Evolutionary conservation across 2,329 filamentous ascomycete genomes (phyloP).

Genomic region (Triangularia setosa): DNA sequence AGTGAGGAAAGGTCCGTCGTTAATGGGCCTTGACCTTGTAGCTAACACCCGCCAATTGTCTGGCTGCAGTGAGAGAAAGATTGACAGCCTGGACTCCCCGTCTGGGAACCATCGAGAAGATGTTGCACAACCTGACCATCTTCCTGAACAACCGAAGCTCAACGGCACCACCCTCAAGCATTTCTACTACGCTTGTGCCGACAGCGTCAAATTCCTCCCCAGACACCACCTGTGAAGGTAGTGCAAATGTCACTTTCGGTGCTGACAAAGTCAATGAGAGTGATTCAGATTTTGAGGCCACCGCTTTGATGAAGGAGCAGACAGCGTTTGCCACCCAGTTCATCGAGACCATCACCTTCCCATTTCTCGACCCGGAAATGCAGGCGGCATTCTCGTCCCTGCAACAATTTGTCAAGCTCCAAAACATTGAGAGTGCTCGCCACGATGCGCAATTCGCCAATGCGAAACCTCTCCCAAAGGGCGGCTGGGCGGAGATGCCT

Average conservation of each 20-base stretch:
- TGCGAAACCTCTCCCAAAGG: conserved; percentile 43
- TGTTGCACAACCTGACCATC: conserved; percentile 33
- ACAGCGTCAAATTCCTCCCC: conserved; percentile 2
- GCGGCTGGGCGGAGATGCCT: conserved; percentile 47
- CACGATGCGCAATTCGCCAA: conserved; percentile 44
- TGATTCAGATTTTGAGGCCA: conserved; percentile 44
- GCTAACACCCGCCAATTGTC: not conserved
- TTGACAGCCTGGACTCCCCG: conserved; percentile 39
- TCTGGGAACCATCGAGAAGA: conserved; percentile 36
- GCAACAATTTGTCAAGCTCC: conserved; percentile 50
- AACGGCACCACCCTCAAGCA: not conserved
- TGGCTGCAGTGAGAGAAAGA: conserved; percentile 28
- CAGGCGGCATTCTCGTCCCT: conserved; percentile 49
- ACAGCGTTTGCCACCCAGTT: conserved; percentile 53
- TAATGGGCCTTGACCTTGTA: conserved; percentile 9
- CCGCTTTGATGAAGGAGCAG: conserved; percentile 46
- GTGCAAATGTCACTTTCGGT: conserved; percentile 14
- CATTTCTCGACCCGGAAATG: conserved; percentile 47
- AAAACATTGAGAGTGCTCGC: conserved; percentile 38
- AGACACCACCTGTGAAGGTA: conserved; percentile 3
- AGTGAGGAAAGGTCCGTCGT: conserved; percentile 40
- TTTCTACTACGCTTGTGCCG: not conserved
- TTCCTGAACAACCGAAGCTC: conserved; percentile 17
- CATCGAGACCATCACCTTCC: conserved; percentile 47
- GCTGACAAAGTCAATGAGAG: conserved; percentile 35